Evolutionary conservation across 225 moss, liverwort and hornwort genomes (phyloP), one percentile per base, ranked within the genome.

Genomic region (Anthoceros angustus): DNA sequence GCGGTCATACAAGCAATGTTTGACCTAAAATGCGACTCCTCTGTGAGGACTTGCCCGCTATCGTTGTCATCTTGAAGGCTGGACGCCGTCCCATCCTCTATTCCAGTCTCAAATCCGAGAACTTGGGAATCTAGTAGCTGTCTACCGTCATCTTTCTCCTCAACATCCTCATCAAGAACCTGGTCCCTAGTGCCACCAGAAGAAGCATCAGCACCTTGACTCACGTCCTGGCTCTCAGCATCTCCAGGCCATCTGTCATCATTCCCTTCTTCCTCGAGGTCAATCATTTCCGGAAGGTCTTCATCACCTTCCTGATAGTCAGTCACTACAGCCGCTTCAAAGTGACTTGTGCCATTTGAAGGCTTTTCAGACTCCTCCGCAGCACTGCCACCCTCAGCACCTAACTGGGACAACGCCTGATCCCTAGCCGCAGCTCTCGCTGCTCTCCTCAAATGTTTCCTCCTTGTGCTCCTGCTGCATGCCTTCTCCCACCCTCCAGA

Each of bases 1-100:
- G 79, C 84, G 64, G 98, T 98, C 70, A 84, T 80, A 67, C 92
- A 98, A 4, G 86, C 98, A 66, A 98, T 71, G 49, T 82, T 85
- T 6, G 98, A 98, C 65, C 80, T 87, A 82, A 78, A 92, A 20
- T 74, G 63, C 24, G 87, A 74, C 12, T 65, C 71, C 43, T 64
- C 42, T 38, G 39, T 74, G 70, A 64, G 69, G 67, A 69, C 81
- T 42, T 86, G 70, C 77, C 83, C 89, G 67, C 78, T 88, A 67
- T 80, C 74, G 4, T 74, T 67, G 8, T 14, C 70, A 14, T 60
- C 78, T 68, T 63, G 63, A n/a, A 70, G 64, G 60, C 65, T 40
- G 41, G 84, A 81, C 18, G 76, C 66, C 60, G 69, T 71, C 66
- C 64, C 74, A 55, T 66, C 78, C 49, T 72, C 64, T 68, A 7